Percentiles rank a stretch among this genome's conserved stretches.
Conservation (phyloP, 1,284 basidiomycete genomes). For the Sporisorium graminicola region DNA sequence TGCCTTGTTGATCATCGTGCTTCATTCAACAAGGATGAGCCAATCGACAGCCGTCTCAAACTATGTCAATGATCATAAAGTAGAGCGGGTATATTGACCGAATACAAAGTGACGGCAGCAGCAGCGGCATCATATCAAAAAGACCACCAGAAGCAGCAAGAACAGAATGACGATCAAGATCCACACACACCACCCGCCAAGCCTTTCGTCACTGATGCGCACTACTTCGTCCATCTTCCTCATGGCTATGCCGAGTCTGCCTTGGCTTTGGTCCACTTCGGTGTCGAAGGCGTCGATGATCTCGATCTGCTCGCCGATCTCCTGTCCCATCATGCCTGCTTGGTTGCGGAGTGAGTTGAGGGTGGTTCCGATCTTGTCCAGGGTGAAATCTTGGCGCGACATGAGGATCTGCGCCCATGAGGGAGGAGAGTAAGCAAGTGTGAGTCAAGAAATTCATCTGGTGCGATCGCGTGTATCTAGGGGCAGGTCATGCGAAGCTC, state of each 20-base stretch:
- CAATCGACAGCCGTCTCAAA: no score
- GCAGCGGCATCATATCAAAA: slow-evolving; percentile 46
- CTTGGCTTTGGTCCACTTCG: slow-evolving; percentile 64
- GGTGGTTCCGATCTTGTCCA: slow-evolving; percentile 62
- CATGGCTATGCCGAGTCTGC: slow-evolving; percentile 56
- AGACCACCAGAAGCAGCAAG: slow-evolving; percentile 47
- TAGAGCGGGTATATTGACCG: slow-evolving; percentile 2
- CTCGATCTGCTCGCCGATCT: slow-evolving; percentile 66
- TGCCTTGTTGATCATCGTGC: background rate
- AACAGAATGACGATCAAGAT: slow-evolving; percentile 61
- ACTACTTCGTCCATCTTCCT: slow-evolving; percentile 65
- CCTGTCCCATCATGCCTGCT: slow-evolving; percentile 64
- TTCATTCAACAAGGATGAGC: background rate
- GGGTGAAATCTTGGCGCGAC: slow-evolving; percentile 63
- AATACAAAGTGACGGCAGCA: background rate
- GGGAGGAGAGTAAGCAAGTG: background rate
- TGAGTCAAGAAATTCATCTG: background rate
- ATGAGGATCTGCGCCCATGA: slow-evolving; percentile 48
- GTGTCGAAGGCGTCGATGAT: slow-evolving; percentile 64
- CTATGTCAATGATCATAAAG: no score
- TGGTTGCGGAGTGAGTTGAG: slow-evolving; percentile 59
- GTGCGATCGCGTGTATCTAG: no score
- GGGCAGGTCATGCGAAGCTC: slow-evolving; percentile 5
- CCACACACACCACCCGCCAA: slow-evolving; percentile 69
- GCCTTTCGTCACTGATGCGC: slow-evolving; percentile 59